A percentile compares a stretch with the other conserved stretches of the same genome.
Evolutionary conservation across 73 alveolate genomes (phyloP).

Genomic region (Paramecium sonneborni): DNA sequence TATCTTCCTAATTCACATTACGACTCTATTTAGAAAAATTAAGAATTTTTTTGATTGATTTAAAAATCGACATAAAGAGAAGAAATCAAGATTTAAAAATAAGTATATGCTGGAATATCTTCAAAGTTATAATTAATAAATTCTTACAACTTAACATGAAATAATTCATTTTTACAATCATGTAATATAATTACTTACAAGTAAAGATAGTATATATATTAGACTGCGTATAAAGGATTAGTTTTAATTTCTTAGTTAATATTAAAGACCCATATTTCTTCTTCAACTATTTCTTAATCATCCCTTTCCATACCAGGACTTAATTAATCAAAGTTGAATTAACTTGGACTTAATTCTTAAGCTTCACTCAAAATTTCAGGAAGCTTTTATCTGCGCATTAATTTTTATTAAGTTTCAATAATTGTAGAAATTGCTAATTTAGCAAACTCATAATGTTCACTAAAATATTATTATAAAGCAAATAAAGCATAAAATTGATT

Average conservation of each 20-base stretch:
- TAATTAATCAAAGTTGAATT: background rate
- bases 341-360: background rate
- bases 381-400: background rate
- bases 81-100: background rate
- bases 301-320: background rate
- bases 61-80: background rate
- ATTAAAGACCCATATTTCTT: background rate
- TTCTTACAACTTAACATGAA: background rate
- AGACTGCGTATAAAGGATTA: background rate
- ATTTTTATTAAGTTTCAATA: background rate
- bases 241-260: background rate
- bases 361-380: slow-evolving; percentile 1
- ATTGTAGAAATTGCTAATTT: background rate
- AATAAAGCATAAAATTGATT: background rate
- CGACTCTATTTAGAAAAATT: background rate
- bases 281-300: background rate
- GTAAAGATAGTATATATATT: background rate
- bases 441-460: background rate
- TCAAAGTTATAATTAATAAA: background rate
- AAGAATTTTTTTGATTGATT: background rate
- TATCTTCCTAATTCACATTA: background rate
- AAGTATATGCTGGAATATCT: background rate
- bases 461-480: background rate
- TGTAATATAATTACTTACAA: background rate
- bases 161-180: background rate